phyloP scores from a whole-genome alignment of 257 asterid genomes.

The Petunia axillaris region DNA sequence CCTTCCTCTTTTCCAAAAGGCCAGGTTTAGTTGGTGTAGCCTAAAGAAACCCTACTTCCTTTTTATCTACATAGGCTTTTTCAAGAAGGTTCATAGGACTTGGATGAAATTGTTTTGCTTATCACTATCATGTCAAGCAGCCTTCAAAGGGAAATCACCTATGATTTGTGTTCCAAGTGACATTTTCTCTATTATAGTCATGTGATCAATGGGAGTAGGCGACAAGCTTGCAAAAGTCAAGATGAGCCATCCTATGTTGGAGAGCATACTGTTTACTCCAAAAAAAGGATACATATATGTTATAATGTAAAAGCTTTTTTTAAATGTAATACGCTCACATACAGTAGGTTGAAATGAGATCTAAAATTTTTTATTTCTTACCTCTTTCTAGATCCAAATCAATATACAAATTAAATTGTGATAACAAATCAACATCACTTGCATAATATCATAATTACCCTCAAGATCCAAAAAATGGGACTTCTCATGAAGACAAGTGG shows the following conservation, averaged over 20 bases:
- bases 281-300: too few relatives aligned
- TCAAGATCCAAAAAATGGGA: not conserved
- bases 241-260: not conserved
- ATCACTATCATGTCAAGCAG: conserved; percentile 11
- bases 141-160: not conserved
- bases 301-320: too few relatives aligned
- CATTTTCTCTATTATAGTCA: not conserved
- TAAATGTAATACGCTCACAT: too few relatives aligned
- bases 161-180: too few relatives aligned
- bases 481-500: conserved; percentile 1
- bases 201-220: not conserved
- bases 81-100: conserved; percentile 4
- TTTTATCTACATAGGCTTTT: not conserved
- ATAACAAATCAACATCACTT: too few relatives aligned
- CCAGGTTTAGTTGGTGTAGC: conserved; percentile 19
- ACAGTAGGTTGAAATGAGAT: too few relatives aligned
- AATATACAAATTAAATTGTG: too few relatives aligned
- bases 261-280: not conserved
- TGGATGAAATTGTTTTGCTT: not conserved
- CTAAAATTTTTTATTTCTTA: too few relatives aligned
- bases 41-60: not conserved
- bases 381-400: too few relatives aligned
- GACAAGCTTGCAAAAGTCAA: not conserved
- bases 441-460: too few relatives aligned
- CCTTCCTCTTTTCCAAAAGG: conserved; percentile 18